Evolutionary conservation across 192 early-diverging fungal genomes (phyloP).

Genomic region (Coemansia sp.): DNA sequence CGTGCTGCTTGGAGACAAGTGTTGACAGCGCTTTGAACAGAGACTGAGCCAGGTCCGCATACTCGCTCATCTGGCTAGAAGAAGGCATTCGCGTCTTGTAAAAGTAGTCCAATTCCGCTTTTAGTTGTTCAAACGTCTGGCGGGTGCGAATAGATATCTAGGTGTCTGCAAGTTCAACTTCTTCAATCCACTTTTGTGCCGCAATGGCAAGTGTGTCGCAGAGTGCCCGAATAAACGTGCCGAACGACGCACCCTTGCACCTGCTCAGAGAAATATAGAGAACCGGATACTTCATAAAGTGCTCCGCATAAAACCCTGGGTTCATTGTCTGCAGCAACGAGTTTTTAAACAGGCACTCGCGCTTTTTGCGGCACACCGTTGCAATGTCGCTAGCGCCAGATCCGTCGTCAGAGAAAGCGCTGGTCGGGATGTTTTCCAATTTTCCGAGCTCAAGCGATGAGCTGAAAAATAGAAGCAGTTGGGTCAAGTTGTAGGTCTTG

Average conservation of each 20-base stretch:
- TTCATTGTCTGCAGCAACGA: conserved; percentile 29
- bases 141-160: not conserved
- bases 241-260: conserved; percentile 7
- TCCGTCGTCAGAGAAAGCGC: not conserved
- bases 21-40: conserved; percentile 17
- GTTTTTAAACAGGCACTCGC: conserved; percentile 27
- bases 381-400: conserved; percentile 4
- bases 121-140: not conserved
- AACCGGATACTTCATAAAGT: conserved; percentile 43
- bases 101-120: not conserved
- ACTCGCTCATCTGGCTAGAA: not conserved
- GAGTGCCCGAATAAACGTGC: conserved; percentile 7
- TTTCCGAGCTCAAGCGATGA: conserved; percentile 13
- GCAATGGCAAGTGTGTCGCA: not conserved
- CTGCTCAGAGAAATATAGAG: conserved; percentile 24
- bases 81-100: not conserved
- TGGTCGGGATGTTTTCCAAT: conserved; percentile 11
- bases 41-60: not conserved
- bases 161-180: not conserved
- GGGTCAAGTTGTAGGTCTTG: conserved; percentile 44
- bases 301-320: conserved; percentile 24
- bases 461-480: conserved; percentile 39
- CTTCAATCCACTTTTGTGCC: not conserved
- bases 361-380: conserved; percentile 24
- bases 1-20: conserved; percentile 1